These are phyloP conservation scores for Acer negundo DNA, from an alignment of 345 rosid genomes.

Conservation along the genomic window DNA sequence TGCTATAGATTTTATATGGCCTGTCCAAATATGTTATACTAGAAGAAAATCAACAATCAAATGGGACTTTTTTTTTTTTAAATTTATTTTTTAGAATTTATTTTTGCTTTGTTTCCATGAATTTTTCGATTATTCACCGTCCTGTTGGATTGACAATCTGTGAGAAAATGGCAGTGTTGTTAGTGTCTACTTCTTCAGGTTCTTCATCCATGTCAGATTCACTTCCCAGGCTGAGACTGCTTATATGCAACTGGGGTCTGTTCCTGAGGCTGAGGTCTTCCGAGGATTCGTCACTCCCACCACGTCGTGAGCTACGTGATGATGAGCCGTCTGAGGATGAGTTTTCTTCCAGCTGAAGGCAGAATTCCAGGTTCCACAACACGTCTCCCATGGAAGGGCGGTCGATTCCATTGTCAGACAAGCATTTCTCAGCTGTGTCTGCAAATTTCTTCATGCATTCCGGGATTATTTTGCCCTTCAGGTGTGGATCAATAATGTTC, in stretches of 20 bases:
- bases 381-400: conserved; percentile 81
- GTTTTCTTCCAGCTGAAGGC: conserved; percentile 59
- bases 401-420: conserved; percentile 48
- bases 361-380: conserved; percentile 68
- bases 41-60: conserved; percentile 5
- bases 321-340: conserved; percentile 35
- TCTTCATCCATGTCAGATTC: conserved; percentile 32
- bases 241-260: conserved; percentile 9
- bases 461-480: conserved; percentile 49
- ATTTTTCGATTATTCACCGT: conserved; percentile 32
- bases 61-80: no score
- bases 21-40: conserved; percentile 4
- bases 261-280: conserved; percentile 19
- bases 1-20: neutral
- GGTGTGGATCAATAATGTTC: conserved; percentile 61
- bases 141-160: conserved; percentile 68
- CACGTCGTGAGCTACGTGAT: conserved; percentile 17
- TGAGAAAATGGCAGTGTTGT: conserved; percentile 44
- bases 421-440: conserved; percentile 62
- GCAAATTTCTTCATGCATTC: conserved; percentile 62
- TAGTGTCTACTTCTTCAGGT: conserved; percentile 27
- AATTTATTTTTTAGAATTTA: conserved; percentile 9
- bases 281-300: conserved; percentile 17
- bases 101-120: conserved; percentile 9
- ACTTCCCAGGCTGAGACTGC: conserved; percentile 31